A percentile compares a stretch with the other conserved stretches of the same genome.
These are phyloP conservation scores for Hypocreales sp. DNA, from an alignment of 2,329 filamentous ascomycete genomes.

Conservation along the genomic window DNA sequence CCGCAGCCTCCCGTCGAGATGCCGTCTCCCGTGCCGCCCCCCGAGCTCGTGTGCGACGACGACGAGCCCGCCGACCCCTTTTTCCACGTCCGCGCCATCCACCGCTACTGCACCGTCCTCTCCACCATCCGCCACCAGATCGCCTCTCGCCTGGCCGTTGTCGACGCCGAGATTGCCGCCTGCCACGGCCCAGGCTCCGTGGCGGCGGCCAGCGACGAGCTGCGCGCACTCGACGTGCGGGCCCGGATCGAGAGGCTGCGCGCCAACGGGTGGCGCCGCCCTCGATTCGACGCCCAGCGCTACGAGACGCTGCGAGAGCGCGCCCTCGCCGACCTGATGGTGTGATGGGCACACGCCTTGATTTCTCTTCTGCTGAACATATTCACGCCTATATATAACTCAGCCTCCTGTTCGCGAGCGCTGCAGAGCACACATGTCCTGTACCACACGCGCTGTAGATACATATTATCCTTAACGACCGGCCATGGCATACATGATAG, in stretches of 20 bases:
- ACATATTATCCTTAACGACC: too few species aligned
- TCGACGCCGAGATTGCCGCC: slow-evolving; percentile 23
- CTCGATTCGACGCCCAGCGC: slow-evolving; percentile 35
- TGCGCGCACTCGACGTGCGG: slow-evolving; percentile 24
- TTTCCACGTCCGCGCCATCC: slow-evolving; percentile 25
- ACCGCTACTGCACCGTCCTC: slow-evolving; percentile 33
- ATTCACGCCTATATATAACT: too few species aligned
- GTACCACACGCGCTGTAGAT: too few species aligned
- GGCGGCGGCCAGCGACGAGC: slow-evolving; percentile 15
- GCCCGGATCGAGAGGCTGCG: slow-evolving; percentile 38
- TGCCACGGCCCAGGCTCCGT: slow-evolving; percentile 10
- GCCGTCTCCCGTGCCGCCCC: background rate
- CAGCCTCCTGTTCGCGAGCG: too few species aligned
- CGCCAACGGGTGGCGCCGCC: slow-evolving; percentile 37
- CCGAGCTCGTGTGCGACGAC: slow-evolving; percentile 5
- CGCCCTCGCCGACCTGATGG: slow-evolving; percentile 35
- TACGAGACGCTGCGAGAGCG: slow-evolving; percentile 37
- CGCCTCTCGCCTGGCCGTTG: slow-evolving; percentile 26
- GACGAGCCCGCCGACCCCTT: slow-evolving; percentile 16
- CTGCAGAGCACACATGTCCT: too few species aligned
- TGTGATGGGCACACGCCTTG: too few species aligned
- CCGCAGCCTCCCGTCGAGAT: background rate
- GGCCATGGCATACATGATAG: too few species aligned
- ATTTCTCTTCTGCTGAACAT: too few species aligned
- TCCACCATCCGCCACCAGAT: slow-evolving; percentile 32